Conservation (phyloP, 495 filamentous ascomycete species). For the Thozetella sp. region DNA sequence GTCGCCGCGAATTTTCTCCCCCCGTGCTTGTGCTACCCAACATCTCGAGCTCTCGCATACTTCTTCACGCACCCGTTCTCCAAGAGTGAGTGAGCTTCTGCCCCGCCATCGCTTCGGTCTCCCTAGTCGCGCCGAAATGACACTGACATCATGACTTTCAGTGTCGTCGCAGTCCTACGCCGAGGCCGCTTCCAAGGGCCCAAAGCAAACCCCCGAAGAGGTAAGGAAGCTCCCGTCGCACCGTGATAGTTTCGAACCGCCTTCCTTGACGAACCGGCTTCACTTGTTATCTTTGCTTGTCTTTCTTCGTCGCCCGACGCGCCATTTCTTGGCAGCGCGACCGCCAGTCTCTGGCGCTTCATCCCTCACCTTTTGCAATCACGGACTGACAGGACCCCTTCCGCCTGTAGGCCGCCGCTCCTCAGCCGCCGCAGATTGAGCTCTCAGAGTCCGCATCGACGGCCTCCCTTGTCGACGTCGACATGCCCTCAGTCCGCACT, state of each 20-base stretch:
- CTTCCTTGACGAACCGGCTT: not conserved
- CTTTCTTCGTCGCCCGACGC: not conserved
- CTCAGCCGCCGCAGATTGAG: constrained; percentile 63
- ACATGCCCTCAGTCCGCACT: constrained; percentile 68
- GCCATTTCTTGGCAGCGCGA: not conserved
- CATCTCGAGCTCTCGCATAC: not conserved
- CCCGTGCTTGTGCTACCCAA: not conserved
- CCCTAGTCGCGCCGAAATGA: not conserved
- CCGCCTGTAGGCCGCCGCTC: constrained; percentile 56
- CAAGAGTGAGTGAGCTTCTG: constrained; percentile 12
- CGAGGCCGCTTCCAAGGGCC: constrained; percentile 70
- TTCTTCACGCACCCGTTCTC: not conserved
- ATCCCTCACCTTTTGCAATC: not conserved
- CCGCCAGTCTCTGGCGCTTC: not conserved
- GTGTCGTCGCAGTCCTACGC: constrained; percentile 71
- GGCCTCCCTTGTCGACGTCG: constrained; percentile 74
- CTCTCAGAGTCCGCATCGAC: constrained; percentile 57
- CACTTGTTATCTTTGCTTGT: too few relatives aligned
- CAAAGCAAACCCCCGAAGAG: constrained; percentile 72
- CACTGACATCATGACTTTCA: constrained; percentile 5
- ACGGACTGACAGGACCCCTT: not conserved
- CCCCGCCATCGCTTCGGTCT: not conserved
- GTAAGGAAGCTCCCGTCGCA: constrained; percentile 50
- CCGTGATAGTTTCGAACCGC: not conserved
- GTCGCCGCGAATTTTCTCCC: not conserved